Conservation (phyloP, 1,284 basidiomycete genomes). For the Gymnopus androsaceus region DNA sequence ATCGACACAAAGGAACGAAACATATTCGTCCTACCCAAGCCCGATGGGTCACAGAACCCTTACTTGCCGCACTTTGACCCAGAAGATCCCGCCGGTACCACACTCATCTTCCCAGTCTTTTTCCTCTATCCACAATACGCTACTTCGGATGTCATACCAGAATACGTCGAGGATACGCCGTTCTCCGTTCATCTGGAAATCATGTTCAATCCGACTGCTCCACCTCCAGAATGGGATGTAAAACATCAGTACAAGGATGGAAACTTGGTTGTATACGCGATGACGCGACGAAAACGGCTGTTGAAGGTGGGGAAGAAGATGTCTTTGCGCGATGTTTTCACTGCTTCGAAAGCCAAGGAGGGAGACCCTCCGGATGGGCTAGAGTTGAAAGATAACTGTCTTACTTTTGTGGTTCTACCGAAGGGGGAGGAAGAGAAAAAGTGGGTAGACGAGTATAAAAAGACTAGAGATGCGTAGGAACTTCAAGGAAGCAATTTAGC, state of each 20-base stretch:
- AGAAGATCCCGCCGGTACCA: slow-evolving; percentile 52
- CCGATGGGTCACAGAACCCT: slow-evolving; percentile 54
- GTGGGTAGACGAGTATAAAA: slow-evolving; percentile 93
- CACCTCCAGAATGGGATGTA: slow-evolving; percentile 76
- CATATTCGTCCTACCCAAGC: slow-evolving; percentile 59
- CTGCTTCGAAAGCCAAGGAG: slow-evolving; percentile 58
- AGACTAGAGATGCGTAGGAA: no score
- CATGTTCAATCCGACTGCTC: slow-evolving; percentile 78
- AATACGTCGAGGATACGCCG: slow-evolving; percentile 85
- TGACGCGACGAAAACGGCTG: slow-evolving; percentile 74
- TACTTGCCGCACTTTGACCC: slow-evolving; percentile 65
- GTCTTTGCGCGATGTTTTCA: slow-evolving; percentile 78
- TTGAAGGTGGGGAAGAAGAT: slow-evolving; percentile 91
- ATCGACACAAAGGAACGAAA: slow-evolving; percentile 58
- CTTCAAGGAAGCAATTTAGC: no score
- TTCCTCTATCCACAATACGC: slow-evolving; percentile 91
- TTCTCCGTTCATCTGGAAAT: slow-evolving; percentile 77
- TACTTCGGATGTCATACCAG: slow-evolving; percentile 85
- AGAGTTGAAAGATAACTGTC: slow-evolving; percentile 82
- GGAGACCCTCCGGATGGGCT: slow-evolving; percentile 76
- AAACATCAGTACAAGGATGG: slow-evolving; percentile 71
- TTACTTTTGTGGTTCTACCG: slow-evolving; percentile 84
- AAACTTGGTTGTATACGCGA: slow-evolving; percentile 81
- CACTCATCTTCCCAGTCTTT: slow-evolving; percentile 85
- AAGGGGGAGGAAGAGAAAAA: slow-evolving; percentile 81